phyloP scores from a whole-genome alignment of 73 alveolate genomes.

The Tetrahymena malaccensis region DNA sequence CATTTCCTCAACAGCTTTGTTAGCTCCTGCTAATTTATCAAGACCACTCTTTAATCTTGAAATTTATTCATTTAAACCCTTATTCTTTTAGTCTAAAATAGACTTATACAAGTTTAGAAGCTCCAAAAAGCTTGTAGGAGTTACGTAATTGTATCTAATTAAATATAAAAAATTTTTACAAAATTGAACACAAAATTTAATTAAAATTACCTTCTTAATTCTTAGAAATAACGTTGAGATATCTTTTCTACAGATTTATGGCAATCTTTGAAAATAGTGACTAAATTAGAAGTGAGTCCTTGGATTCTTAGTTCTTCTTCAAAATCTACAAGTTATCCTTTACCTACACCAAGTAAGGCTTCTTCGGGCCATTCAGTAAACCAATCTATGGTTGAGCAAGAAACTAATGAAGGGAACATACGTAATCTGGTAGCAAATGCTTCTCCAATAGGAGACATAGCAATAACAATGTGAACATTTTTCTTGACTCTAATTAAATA shows the following conservation, averaged over 20 bases:
- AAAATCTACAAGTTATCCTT: slow-evolving; percentile 59
- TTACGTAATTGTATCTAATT: slow-evolving; percentile 73
- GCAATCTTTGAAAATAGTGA: slow-evolving; percentile 58
- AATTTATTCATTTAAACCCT: slow-evolving; percentile 63
- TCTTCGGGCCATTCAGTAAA: slow-evolving; percentile 95
- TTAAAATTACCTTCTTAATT: slow-evolving; percentile 64
- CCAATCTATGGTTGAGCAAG: slow-evolving; percentile 97
- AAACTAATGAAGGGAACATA: slow-evolving; percentile 96
- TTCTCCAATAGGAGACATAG: slow-evolving; percentile 97
- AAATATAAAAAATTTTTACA: slow-evolving; percentile 50
- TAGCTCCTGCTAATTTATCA: slow-evolving; percentile 80
- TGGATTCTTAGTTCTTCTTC: slow-evolving; percentile 57
- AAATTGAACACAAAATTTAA: slow-evolving; percentile 29
- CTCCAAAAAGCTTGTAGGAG: slow-evolving; percentile 87
- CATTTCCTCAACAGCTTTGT: slow-evolving; percentile 81
- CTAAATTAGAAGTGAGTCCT: slow-evolving; percentile 38
- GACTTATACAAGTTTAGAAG: slow-evolving; percentile 69
- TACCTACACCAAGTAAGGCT: slow-evolving; percentile 74
- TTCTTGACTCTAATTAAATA: slow-evolving; percentile 82
- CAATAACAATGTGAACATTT: slow-evolving; percentile 88
- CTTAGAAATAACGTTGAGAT: slow-evolving; percentile 62
- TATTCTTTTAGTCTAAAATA: slow-evolving; percentile 66
- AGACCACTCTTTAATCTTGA: slow-evolving; percentile 81
- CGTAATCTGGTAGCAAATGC: slow-evolving; percentile 91
- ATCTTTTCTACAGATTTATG: slow-evolving; percentile 70